Evolutionary conservation across 495 filamentous ascomycete genomes (phyloP).

Genomic region (Acidomyces sp.): DNA sequence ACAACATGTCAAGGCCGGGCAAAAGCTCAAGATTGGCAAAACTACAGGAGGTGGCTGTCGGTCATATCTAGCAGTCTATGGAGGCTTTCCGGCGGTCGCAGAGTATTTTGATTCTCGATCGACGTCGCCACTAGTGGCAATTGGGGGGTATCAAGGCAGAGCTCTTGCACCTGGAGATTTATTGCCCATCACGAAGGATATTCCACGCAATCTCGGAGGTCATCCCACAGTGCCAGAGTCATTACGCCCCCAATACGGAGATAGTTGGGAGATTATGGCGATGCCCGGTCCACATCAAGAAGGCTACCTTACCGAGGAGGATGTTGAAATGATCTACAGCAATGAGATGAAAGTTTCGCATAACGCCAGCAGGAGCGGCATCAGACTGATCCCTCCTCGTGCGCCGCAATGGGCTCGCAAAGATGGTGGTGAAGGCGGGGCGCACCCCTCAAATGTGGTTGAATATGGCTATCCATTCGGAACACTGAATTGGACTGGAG

Average conservation of each 20-base stretch:
- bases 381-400: constrained; percentile 41
- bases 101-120: constrained; percentile 46
- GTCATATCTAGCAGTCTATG: constrained; percentile 45
- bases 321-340: constrained; percentile 42
- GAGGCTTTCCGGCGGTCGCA: constrained; percentile 43
- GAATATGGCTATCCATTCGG: constrained; percentile 42
- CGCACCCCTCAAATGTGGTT: constrained; percentile 45
- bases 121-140: constrained; percentile 40
- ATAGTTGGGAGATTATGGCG: constrained; percentile 36
- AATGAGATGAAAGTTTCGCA: constrained; percentile 40
- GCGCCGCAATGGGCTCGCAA: constrained; percentile 41
- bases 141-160: constrained; percentile 49
- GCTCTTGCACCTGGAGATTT: constrained; percentile 40
- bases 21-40: constrained; percentile 43
- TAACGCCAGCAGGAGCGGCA: constrained; percentile 44
- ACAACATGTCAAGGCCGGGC: constrained; percentile 36
- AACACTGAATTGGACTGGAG: constrained; percentile 17
- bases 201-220: constrained; percentile 21
- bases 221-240: constrained; percentile 28
- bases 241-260: constrained; percentile 34
- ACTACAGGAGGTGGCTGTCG: constrained; percentile 39
- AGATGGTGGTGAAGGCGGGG: constrained; percentile 47
- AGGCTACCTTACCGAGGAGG: constrained; percentile 38
- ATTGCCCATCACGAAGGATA: constrained; percentile 28
- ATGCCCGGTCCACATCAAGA: constrained; percentile 48